Evolutionary conservation across 2,329 filamentous ascomycete species (phyloP).

Genomic region (Gaeumannomyces sp.): DNA sequence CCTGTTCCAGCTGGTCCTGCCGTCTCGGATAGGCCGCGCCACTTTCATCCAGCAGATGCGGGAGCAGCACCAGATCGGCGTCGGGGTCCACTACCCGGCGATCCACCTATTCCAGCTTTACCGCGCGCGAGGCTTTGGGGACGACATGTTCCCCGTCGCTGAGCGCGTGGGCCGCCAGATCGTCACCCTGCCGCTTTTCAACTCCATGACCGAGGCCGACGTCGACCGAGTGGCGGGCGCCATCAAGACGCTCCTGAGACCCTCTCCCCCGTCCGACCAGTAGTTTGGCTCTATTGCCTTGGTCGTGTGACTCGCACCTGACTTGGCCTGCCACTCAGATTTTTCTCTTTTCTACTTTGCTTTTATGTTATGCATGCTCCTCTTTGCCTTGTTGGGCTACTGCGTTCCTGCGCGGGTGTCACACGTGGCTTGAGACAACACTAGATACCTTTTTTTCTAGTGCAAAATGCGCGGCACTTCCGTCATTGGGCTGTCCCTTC

Average conservation of each 20-base stretch:
- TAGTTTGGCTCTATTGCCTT: background rate
- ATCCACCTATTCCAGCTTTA: background rate
- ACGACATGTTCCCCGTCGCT: background rate
- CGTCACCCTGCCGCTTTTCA: background rate
- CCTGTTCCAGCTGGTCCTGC: background rate
- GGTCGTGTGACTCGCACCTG: background rate
- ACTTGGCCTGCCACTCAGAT: too few species aligned
- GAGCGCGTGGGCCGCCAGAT: background rate
- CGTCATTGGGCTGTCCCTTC: background rate
- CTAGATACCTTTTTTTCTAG: background rate
- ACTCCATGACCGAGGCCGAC: background rate
- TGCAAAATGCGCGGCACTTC: background rate
- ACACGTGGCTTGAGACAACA: background rate
- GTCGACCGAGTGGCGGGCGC: background rate
- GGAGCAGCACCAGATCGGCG: background rate
- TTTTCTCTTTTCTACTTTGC: background rate
- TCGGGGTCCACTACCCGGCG: background rate
- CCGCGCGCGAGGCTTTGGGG: background rate
- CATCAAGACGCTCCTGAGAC: background rate
- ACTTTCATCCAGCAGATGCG: background rate
- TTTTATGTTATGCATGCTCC: background rate
- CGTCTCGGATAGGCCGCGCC: background rate
- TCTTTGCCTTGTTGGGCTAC: background rate
- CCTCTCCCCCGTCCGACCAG: background rate
- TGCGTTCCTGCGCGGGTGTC: background rate